Evolutionary conservation across 1,284 basidiomycete genomes (phyloP).

Genomic region (Rhodotorula sp.): DNA sequence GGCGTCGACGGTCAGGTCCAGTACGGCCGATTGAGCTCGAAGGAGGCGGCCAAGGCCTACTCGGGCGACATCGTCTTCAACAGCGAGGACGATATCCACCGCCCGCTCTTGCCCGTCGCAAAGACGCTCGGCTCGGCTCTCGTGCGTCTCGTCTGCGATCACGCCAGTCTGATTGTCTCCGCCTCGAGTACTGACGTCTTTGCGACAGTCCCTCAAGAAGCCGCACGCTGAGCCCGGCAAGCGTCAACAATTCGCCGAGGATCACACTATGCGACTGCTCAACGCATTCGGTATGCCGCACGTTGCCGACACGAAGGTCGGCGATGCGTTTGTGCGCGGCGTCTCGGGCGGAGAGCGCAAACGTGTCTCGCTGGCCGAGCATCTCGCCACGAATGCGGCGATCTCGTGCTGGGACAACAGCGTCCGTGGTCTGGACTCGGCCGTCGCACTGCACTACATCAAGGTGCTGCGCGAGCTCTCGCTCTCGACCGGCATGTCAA

Average conservation of each 20-base stretch:
- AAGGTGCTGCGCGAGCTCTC: slow-evolving; percentile 57
- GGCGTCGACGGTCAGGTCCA: slow-evolving; percentile 57
- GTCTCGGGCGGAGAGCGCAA: slow-evolving; percentile 53
- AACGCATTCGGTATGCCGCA: slow-evolving; percentile 63
- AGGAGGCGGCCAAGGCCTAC: slow-evolving; percentile 55
- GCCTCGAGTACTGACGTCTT: not conserved
- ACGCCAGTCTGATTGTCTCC: no score
- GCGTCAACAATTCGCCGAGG: slow-evolving; percentile 55
- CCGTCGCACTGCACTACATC: slow-evolving; percentile 56
- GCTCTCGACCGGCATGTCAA: slow-evolving; percentile 48
- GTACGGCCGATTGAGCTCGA: slow-evolving; percentile 58
- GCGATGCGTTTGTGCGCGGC: slow-evolving; percentile 52
- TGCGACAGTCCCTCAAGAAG: slow-evolving; percentile 44
- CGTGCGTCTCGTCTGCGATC: not conserved
- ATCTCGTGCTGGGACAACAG: slow-evolving; percentile 56
- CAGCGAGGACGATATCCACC: slow-evolving; percentile 59
- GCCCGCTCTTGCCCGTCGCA: slow-evolving; percentile 61
- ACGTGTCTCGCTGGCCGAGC: slow-evolving; percentile 63
- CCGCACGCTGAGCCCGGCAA: slow-evolving; percentile 57
- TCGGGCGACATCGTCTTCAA: slow-evolving; percentile 67
- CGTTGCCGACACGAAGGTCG: slow-evolving; percentile 60
- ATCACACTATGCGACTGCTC: slow-evolving; percentile 58
- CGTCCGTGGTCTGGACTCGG: slow-evolving; percentile 65
- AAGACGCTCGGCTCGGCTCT: slow-evolving; percentile 19
- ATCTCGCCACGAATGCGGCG: slow-evolving; percentile 49